A percentile compares a stretch with the other conserved stretches of the same genome.
Conservation (phyloP, 2,329 filamentous ascomycete genomes). For the Ceratocystis cacaofunesta region DNA sequence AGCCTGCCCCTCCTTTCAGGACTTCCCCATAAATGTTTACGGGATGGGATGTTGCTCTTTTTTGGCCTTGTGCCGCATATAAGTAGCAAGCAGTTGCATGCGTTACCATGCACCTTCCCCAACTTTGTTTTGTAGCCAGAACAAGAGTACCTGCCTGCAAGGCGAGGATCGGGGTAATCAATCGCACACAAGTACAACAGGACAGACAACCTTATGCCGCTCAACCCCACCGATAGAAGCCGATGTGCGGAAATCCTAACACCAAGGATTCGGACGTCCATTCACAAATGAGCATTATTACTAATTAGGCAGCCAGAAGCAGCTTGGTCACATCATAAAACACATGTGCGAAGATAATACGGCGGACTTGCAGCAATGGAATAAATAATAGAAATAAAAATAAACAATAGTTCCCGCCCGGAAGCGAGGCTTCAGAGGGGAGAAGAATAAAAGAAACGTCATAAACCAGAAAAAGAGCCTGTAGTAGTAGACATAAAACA, state of each 20-base stretch:
- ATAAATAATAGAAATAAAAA: slow-evolving; percentile 2
- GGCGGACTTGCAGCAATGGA: neutral
- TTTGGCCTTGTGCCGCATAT: neutral
- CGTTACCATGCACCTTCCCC: neutral
- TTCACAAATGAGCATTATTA: neutral
- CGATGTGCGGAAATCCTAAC: neutral
- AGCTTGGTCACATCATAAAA: neutral
- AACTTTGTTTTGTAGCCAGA: neutral
- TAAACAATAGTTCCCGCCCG: neutral
- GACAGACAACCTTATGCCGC: neutral
- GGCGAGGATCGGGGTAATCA: no score
- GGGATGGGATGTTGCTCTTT: neutral
- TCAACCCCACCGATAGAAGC: neutral
- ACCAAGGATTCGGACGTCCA: neutral
- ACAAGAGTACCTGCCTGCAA: neutral
- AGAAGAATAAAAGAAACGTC: slow-evolving; percentile 9
- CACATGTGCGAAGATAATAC: no score
- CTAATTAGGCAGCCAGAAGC: neutral
- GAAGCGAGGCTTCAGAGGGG: neutral
- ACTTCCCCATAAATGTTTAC: slow-evolving; percentile 3
- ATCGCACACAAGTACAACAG: no score
- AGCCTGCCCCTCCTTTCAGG: neutral
- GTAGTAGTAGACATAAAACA: slow-evolving; percentile 6
- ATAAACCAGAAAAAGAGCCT: slow-evolving; percentile 10
- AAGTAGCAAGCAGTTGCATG: neutral